Percentiles rank a stretch among this genome's conserved stretches.
Evolutionary conservation across 2,329 filamentous ascomycete genomes (phyloP).

Genomic region (Alternaria postmessia): DNA sequence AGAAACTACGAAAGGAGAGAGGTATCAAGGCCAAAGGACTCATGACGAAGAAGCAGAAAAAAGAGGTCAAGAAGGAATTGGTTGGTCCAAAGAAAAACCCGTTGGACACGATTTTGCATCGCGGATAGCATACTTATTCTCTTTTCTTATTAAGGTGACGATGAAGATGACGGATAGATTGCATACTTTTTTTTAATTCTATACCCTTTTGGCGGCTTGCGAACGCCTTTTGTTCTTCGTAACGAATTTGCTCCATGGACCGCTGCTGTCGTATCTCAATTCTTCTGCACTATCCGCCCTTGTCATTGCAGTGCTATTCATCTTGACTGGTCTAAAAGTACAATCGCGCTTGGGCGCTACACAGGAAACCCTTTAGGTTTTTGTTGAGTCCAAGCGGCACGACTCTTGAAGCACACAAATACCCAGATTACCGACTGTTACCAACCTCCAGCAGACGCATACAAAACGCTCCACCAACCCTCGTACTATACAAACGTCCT

Average conservation of each 20-base stretch:
- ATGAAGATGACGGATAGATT: conserved; percentile 1
- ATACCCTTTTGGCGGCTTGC: neutral
- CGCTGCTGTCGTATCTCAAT: neutral
- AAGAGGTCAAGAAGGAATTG: conserved; percentile 28
- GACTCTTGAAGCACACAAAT: too few relatives aligned
- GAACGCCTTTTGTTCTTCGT: neutral
- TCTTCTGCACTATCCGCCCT: neutral
- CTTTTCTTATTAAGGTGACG: neutral
- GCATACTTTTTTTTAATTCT: neutral
- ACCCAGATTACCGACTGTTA: too few relatives aligned
- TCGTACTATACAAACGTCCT: neutral
- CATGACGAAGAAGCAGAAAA: conserved; percentile 36
- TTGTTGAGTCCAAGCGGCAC: neutral
- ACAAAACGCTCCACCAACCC: neutral
- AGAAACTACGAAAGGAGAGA: conserved; percentile 59
- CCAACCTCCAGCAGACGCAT: neutral
- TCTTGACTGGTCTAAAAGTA: neutral
- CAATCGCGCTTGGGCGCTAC: neutral
- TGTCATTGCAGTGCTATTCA: neutral
- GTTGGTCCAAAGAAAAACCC: conserved; percentile 36
- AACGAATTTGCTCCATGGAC: neutral
- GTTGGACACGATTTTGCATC: conserved; percentile 37
- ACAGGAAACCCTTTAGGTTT: neutral
- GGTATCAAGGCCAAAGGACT: conserved; percentile 43
- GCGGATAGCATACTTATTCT: conserved; percentile 23